A percentile compares a stretch with the other conserved stretches of the same genome.
Conservation (phyloP, 1,284 basidiomycete species). For the Ustilago vetiveriae region DNA sequence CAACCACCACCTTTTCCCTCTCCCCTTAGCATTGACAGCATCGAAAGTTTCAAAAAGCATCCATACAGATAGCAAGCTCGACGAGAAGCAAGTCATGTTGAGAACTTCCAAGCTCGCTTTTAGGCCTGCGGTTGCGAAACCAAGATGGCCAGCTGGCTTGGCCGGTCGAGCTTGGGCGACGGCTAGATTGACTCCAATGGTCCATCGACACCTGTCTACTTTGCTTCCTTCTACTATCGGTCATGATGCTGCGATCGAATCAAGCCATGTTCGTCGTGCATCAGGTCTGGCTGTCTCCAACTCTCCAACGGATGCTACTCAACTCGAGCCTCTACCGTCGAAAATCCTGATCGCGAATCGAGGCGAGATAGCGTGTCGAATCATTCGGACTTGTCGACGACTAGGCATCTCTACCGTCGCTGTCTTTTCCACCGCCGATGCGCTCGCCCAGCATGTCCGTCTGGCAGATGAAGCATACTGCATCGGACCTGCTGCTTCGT, state of each 20-base stretch:
- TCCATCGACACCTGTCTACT: slow-evolving; percentile 14
- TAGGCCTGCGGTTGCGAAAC: slow-evolving; percentile 10
- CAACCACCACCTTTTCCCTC: no score
- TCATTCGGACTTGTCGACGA: slow-evolving; percentile 87
- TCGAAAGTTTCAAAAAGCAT: no score
- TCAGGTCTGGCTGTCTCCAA: no score
- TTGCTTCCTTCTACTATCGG: no score
- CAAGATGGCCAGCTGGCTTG: slow-evolving; percentile 11
- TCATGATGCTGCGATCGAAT: no score
- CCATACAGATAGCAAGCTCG: no score
- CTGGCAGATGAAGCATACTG: slow-evolving; percentile 95
- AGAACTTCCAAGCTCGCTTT: no score
- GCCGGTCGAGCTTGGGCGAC: background rate
- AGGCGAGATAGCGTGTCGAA: slow-evolving; percentile 92
- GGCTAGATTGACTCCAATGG: background rate
- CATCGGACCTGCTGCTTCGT: slow-evolving; percentile 86
- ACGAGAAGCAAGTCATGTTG: no score
- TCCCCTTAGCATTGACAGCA: no score
- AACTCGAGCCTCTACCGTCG: slow-evolving; percentile 41
- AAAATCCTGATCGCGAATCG: slow-evolving; percentile 70
- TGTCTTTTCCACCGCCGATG: slow-evolving; percentile 87
- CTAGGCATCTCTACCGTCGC: slow-evolving; percentile 89
- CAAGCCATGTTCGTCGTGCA: no score
- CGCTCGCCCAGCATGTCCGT: slow-evolving; percentile 76
- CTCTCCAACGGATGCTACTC: no score